Base-by-base conservation (phyloP, 805 yeast genomes). In the Ogataea nakhonphanomensis region DNA sequence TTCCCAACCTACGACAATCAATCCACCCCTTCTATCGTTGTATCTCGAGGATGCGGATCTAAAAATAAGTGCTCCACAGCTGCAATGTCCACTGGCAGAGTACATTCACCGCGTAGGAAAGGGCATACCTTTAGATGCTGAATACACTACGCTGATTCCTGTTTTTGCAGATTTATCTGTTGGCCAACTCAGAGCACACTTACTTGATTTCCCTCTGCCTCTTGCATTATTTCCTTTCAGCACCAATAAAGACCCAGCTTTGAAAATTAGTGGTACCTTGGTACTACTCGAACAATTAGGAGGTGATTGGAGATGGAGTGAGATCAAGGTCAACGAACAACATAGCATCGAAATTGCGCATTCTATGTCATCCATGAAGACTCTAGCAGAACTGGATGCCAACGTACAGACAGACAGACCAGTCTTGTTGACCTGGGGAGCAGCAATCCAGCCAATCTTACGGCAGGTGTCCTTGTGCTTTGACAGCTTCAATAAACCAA, bases 121-220 rank as follows among this genome's bases (percentile, higher is more conserved):
- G 56, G 95, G 93, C 0, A 74, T 83, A 9, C 97, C 98, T 0
- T 54, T 57, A 37, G 86, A 83, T 42, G 77, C 88, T 0, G 55
- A 69, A 37, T 90, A 78, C 58, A 78, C 91, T 1, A 67, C 85
- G 13, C 57, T 82, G 56, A 53, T 89, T 2, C 97, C 97, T 0
- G 52, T 79, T 39, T 66, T 66, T 57, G 30, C 84, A 10, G 76
- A 80, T 39, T 64, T 85, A 36, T 68, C 64, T 11, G 66, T 85
- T 27, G 63, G 66, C 3, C 95, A 87, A 52, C 57, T 81, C 9
- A 65, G 93, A 44, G 71, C 79, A 51, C 91, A 85, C 56, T 51
- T 90, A 44, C 67, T 93, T 39, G 98, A 90, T 54, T 88, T 84
- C 55, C 97, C 97, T 0, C 54, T 91, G 11, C 97, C 98, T 0